Conservation (phyloP, 768 basidiomycete genomes). For the Boletus patriciae region DNA sequence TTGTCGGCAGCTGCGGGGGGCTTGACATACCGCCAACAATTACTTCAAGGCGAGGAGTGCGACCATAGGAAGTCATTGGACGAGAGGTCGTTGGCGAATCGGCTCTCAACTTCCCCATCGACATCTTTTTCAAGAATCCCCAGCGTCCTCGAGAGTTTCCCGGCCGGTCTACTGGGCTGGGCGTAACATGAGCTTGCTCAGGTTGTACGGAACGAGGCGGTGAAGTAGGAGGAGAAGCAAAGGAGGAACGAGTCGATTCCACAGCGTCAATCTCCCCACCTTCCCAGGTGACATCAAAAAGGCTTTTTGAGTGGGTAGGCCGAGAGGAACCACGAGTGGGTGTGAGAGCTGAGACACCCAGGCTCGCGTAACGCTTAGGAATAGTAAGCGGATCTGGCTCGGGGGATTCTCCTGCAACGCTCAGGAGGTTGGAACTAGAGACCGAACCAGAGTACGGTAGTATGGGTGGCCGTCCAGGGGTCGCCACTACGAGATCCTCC, state of each 20-base stretch:
- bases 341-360: slow-evolving; percentile 48
- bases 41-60: slow-evolving; percentile 14
- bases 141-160: slow-evolving; percentile 57
- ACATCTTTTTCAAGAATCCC: slow-evolving; percentile 99
- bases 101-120: slow-evolving; percentile 87
- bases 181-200: slow-evolving; percentile 15
- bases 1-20: slow-evolving; percentile 36
- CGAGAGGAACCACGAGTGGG: slow-evolving; percentile 38
- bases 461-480: slow-evolving; percentile 43
- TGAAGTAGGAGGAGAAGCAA: slow-evolving; percentile 28
- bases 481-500: slow-evolving; percentile 31
- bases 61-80: slow-evolving; percentile 35
- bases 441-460: slow-evolving; percentile 59
- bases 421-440: slow-evolving; percentile 67
- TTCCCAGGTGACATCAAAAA: slow-evolving; percentile 53
- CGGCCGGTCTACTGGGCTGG: slow-evolving; percentile 29
- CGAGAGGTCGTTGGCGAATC: slow-evolving; percentile 50
- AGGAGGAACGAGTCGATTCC: slow-evolving; percentile 24
- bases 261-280: slow-evolving; percentile 16
- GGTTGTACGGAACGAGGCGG: slow-evolving; percentile 24
- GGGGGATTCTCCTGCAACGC: slow-evolving; percentile 30
- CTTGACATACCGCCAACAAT: slow-evolving; percentile 21
- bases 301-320: slow-evolving; percentile 40
- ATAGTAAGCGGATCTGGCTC: slow-evolving; percentile 38
- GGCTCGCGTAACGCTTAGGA: slow-evolving; percentile 65